Evolutionary conservation across 345 rosid species (phyloP).

Genomic region (Camelina hispida): DNA sequence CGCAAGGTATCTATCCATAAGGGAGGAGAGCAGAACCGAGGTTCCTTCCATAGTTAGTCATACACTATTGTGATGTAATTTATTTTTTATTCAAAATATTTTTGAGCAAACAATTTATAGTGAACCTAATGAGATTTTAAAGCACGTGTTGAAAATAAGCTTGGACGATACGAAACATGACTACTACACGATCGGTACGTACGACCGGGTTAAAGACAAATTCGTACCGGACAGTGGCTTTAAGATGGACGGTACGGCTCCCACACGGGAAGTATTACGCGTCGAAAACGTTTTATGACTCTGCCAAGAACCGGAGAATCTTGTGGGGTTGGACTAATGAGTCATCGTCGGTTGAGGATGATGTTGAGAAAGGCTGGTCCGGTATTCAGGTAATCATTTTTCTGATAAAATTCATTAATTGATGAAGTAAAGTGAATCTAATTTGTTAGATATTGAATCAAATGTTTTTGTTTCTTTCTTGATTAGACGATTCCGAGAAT

Average conservation of each 20-base stretch:
- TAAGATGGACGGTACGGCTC: constrained; percentile 48
- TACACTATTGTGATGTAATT: too few relatives aligned
- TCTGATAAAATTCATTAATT: too few relatives aligned
- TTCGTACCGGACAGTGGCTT: constrained; percentile 59
- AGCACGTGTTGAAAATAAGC: constrained; percentile 66
- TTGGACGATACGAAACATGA: constrained; percentile 58
- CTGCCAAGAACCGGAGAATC: constrained; percentile 53
- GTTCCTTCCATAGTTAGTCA: too few relatives aligned
- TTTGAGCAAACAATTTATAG: too few relatives aligned
- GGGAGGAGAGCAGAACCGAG: too few relatives aligned
- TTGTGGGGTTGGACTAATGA: constrained; percentile 81
- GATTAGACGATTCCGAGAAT: constrained; percentile 69
- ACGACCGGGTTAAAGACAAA: constrained; percentile 42
- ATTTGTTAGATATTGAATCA: not conserved
- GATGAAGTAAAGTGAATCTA: too few relatives aligned
- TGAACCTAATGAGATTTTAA: constrained; percentile 49
- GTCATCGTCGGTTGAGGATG: constrained; percentile 49
- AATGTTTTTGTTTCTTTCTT: not conserved
- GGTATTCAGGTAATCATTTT: constrained; percentile 63
- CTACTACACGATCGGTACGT: constrained; percentile 56
- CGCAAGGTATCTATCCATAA: too few relatives aligned
- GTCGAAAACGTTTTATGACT: constrained; percentile 75
- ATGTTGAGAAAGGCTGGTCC: constrained; percentile 68
- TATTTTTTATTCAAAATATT: too few relatives aligned
- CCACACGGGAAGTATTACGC: constrained; percentile 81